phyloP scores from a whole-genome alignment of 2,329 filamentous ascomycete genomes.

The Chalaropsis ovoidea region DNA sequence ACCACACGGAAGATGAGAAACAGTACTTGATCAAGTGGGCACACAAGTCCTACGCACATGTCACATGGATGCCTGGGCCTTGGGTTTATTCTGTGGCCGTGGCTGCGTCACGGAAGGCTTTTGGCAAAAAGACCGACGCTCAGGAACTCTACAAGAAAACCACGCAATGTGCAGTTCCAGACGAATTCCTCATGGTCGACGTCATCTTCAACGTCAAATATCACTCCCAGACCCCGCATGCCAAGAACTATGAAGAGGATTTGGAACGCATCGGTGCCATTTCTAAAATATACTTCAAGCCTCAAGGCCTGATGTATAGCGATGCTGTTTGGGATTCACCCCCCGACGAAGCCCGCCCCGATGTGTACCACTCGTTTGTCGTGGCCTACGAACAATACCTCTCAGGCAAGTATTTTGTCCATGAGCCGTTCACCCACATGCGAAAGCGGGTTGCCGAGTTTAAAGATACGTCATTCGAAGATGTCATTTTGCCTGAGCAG shows the following conservation, averaged over 20 bases:
- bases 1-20: slow-evolving; percentile 55
- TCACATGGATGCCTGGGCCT: slow-evolving; percentile 75
- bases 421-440: slow-evolving; percentile 49
- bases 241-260: slow-evolving; percentile 51
- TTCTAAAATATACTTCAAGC: slow-evolving; percentile 71
- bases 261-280: slow-evolving; percentile 62
- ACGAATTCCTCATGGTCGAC: slow-evolving; percentile 75
- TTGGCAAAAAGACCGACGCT: slow-evolving; percentile 58
- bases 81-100: slow-evolving; percentile 70
- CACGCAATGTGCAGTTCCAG: slow-evolving; percentile 69
- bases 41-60: slow-evolving; percentile 66
- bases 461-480: slow-evolving; percentile 51
- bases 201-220: slow-evolving; percentile 74
- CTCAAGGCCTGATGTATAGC: slow-evolving; percentile 82
- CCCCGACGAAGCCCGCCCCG: slow-evolving; percentile 52
- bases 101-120: slow-evolving; percentile 60
- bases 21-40: slow-evolving; percentile 92
- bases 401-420: slow-evolving; percentile 59
- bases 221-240: slow-evolving; percentile 29
- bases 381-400: slow-evolving; percentile 81
- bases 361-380: slow-evolving; percentile 69
- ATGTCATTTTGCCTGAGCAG: slow-evolving; percentile 55
- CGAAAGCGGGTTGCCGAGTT: slow-evolving; percentile 58
- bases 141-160: slow-evolving; percentile 54
- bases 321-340: slow-evolving; percentile 84